phyloP scores from a whole-genome alignment of 2,329 filamentous ascomycete species.

The Grosmannia serpens region DNA sequence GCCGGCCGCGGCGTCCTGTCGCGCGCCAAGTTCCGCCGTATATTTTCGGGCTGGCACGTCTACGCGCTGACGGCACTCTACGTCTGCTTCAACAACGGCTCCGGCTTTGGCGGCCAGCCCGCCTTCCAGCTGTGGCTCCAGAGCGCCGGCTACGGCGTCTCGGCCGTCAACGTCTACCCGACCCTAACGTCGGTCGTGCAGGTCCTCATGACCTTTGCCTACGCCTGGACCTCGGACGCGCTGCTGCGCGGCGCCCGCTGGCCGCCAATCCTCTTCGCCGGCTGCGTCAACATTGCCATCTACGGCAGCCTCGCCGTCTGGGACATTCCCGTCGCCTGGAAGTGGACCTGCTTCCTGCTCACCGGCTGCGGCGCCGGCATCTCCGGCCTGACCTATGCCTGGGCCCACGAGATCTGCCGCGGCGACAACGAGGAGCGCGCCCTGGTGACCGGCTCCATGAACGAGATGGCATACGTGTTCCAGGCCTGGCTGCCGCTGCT shows the following conservation, averaged over 20 bases:
- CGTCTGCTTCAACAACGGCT: constrained; percentile 53
- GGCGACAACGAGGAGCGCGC: constrained; percentile 53
- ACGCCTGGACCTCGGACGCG: constrained; percentile 55
- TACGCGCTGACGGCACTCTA: constrained; percentile 48
- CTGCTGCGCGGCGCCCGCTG: constrained; percentile 47
- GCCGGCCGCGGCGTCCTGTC: constrained; percentile 28
- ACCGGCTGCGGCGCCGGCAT: constrained; percentile 38
- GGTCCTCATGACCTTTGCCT: constrained; percentile 47
- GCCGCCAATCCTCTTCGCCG: constrained; percentile 50
- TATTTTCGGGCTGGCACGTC: constrained; percentile 54
- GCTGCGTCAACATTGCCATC: constrained; percentile 29
- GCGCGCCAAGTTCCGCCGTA: constrained; percentile 42
- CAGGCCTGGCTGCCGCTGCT: constrained; percentile 59
- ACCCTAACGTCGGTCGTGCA: constrained; percentile 45
- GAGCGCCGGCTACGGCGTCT: constrained; percentile 27
- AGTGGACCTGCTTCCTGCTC: constrained; percentile 52
- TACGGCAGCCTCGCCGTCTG: constrained; percentile 29
- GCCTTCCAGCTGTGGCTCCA: constrained; percentile 42
- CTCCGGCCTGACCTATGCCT: constrained; percentile 33
- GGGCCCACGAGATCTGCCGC: constrained; percentile 38
- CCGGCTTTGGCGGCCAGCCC: constrained; percentile 30
- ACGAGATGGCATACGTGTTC: constrained; percentile 57
- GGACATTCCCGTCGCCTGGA: constrained; percentile 40
- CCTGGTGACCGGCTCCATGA: constrained; percentile 54
- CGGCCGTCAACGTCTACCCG: constrained; percentile 39